Conservation (phyloP, 805 yeast species). For the Candida maris region DNA sequence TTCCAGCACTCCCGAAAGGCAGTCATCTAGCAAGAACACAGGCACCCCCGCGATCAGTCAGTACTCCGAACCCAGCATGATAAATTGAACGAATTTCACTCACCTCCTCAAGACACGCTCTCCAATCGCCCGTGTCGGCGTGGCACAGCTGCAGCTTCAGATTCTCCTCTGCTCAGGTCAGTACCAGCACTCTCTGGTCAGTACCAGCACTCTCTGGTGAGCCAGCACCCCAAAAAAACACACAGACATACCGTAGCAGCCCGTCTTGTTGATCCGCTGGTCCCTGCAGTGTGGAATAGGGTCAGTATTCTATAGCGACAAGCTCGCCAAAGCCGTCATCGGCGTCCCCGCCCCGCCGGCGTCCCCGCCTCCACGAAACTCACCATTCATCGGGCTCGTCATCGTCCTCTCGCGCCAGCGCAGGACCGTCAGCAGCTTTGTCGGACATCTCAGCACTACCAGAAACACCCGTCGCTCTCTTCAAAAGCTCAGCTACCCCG, state of each 20-base stretch:
- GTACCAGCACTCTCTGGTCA: slow-evolving; percentile 3
- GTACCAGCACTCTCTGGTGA: background rate
- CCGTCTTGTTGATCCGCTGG: slow-evolving; percentile 65
- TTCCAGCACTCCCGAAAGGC: slow-evolving; percentile 44
- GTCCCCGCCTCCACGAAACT: too few relatives aligned
- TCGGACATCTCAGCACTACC: too few relatives aligned
- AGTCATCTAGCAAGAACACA: slow-evolving; percentile 35
- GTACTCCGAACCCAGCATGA: too few relatives aligned
- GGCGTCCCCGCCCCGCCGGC: too few relatives aligned
- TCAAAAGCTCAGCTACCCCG: too few relatives aligned
- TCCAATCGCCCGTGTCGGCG: slow-evolving; percentile 81
- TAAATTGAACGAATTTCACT: slow-evolving; percentile 18
- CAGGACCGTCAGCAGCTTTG: too few relatives aligned
- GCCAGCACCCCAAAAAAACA: background rate
- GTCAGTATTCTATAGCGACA: too few relatives aligned
- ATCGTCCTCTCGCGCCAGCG: too few relatives aligned
- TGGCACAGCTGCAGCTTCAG: slow-evolving; percentile 69
- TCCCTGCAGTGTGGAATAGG: too few relatives aligned
- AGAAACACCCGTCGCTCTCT: too few relatives aligned
- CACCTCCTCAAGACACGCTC: slow-evolving; percentile 64
- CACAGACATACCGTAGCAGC: slow-evolving; percentile 53
- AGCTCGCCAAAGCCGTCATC: too few relatives aligned
- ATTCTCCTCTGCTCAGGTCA: slow-evolving; percentile 49
- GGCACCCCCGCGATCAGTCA: too few relatives aligned
- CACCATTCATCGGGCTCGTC: slow-evolving; percentile 72